Base-by-base conservation (phyloP, 495 filamentous ascomycete species). In the Beverwykella pulmonaria region DNA sequence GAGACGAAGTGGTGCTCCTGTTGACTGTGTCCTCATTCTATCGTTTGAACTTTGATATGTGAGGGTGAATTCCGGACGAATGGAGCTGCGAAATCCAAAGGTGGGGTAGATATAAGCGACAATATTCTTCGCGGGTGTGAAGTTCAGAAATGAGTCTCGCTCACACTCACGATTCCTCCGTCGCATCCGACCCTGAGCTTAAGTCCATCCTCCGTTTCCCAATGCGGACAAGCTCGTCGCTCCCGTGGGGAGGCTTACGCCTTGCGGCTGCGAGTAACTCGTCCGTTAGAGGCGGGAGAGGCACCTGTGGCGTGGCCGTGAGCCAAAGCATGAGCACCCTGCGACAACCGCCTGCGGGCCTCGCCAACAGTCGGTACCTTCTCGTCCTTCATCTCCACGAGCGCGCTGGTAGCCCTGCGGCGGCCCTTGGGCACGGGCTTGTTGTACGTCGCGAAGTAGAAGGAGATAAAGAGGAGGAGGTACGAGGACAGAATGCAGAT, bases 401-500 rank as follows among this genome's bases (percentile, higher is more conserved):
- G 65, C 27, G 78, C 78, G 49, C 72, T 74, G 2, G 70, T 77
- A 26, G 77, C 74, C 47, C 78, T 61, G 27, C 74, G 65, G 20
- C 78, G 59, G 25, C 75, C 71, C 72, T 78, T 79, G 32, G 63
- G 63, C 19, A 73, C 68, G 32, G 70, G 81, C 86, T 95, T 96
- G 79, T 90, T 92, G 82, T 98, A 98, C 59, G 94, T 98, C 53
- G 92, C 91, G 67, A 95, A 82, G 85, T 98, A 98, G 89, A 98
- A 98, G 54, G 89, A 92, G 82, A 98, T 96, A 86, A 98, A 98
- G 61, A 98, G 90, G 67, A 97, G 82, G 60, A 98, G 87, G 84
- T 98, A 98, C 47, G 90, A 94, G 80, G 83, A 90, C 72, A 98
- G 80, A 74, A 97, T 95, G 62, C 82, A 91, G 61, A 97, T 93